Evolutionary conservation across 2,329 filamentous ascomycete genomes (phyloP).

Genomic region (Pseudodiploospora longispora): DNA sequence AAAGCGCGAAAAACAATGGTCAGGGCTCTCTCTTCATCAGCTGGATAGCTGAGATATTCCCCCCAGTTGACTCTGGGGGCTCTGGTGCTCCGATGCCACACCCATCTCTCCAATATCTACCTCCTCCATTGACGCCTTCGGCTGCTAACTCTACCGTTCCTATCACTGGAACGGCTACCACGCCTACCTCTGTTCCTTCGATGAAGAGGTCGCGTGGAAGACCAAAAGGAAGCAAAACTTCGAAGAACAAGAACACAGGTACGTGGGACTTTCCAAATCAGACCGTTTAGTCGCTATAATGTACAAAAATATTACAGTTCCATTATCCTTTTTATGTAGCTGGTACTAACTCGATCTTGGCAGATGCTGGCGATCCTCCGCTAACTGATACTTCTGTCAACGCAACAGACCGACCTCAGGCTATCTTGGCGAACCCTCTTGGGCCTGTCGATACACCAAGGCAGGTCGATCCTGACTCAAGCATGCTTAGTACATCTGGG

Average conservation of each 20-base stretch:
- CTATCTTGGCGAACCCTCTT: too few species aligned
- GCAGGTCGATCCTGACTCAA: constrained; percentile 9
- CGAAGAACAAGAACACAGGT: constrained; percentile 41
- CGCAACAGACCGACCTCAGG: too few species aligned
- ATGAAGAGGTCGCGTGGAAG: constrained; percentile 42
- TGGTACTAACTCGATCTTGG: too few species aligned
- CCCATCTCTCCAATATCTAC: constrained; percentile 1
- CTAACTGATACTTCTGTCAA: too few species aligned
- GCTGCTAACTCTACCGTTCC: neutral
- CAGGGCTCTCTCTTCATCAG: constrained; percentile 50
- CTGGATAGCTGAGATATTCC: constrained; percentile 58
- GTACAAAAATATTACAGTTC: too few species aligned
- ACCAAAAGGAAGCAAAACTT: constrained; percentile 44
- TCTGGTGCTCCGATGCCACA: constrained; percentile 4
- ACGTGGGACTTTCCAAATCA: constrained; percentile 32
- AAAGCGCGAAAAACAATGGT: constrained; percentile 48
- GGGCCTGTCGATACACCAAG: neutral
- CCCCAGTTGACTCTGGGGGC: constrained; percentile 23
- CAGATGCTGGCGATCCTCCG: too few species aligned
- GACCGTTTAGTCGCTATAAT: too few species aligned
- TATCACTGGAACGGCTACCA: neutral
- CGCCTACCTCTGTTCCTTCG: neutral
- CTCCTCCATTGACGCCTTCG: neutral
- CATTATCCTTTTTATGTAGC: too few species aligned
- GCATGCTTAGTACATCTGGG: constrained; percentile 13